Percentiles rank a stretch among this genome's conserved stretches.
These are phyloP conservation scores for Colletotrichum lupini DNA, from an alignment of 2,329 filamentous ascomycete species.

Conservation along the genomic window DNA sequence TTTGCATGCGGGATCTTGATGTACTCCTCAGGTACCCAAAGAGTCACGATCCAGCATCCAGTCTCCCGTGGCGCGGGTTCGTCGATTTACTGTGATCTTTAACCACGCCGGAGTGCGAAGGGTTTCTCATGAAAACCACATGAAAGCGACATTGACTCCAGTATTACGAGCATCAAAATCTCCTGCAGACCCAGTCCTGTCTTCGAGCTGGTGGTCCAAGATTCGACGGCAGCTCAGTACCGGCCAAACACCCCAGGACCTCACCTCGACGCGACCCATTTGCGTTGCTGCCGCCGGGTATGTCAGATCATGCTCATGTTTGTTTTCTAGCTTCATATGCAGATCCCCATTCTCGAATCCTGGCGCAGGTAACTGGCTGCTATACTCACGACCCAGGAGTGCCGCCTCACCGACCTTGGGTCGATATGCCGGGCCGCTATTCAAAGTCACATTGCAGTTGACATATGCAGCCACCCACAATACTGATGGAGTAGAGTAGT, in stretches of 20 bases:
- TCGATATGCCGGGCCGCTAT: neutral
- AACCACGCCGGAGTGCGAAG: neutral
- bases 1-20: neutral
- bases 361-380: neutral
- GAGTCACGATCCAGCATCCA: neutral
- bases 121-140: neutral
- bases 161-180: neutral
- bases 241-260: neutral
- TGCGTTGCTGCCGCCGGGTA: neutral
- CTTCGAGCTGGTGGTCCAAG: slow-evolving; percentile 7
- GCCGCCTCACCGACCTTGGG: neutral
- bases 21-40: slow-evolving; percentile 10
- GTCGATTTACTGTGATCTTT: neutral
- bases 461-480: slow-evolving; percentile 28
- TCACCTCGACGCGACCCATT: neutral
- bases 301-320: slow-evolving; percentile 14
- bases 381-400: neutral
- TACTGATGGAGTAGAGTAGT: neutral
- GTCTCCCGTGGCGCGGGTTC: neutral
- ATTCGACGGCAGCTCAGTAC: neutral
- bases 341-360: neutral
- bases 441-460: slow-evolving; percentile 16
- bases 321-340: neutral
- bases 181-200: neutral
- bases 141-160: neutral